Evolutionary conservation across 805 yeast species (phyloP), one percentile per base, ranked within the genome.

Genomic region (Yarrowia osloensis): DNA sequence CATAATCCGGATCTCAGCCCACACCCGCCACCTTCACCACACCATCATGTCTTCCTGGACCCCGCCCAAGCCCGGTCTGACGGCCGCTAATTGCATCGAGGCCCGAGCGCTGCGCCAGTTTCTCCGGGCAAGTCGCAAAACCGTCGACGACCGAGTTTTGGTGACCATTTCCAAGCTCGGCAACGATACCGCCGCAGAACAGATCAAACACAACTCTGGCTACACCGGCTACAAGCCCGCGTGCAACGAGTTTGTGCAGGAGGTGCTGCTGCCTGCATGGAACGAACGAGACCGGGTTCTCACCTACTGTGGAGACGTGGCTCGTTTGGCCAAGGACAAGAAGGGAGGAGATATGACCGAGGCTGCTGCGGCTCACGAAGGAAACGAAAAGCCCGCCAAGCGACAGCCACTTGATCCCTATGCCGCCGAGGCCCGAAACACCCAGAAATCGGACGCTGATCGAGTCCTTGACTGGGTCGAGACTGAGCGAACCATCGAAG

Each of bases 191-290:
- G 66, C 54, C 12, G 66, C 54, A 3, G 44, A 61, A 24, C 52
- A 46, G 19, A 61, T 61, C 52, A 42, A 46, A 44, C 44, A 61
- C 24, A 61, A 46, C 33, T 15, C 39, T 0, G 66, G 66, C 8
- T 44, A 31, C 54, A 46, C 54, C 1, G 66, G 54, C 13, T 46
- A 61, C 54, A 17, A 46, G 33, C 52, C 52, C 4, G 66, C 67
- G 4, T 65, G 67, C 21, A 31, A 52, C 29, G 67, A 52, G 66
- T 65, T 52, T 54, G 47, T 65, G 6, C 47, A 37, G 17, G 19
- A 62, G 24, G 66, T 65, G 37, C 66, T 65, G 29, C 8, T 29
- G n/a, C 67, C 67, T 2, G 66, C 47, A 5, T 65, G 67, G 67
- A 52, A 22, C 66, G 47, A 37, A 5, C 67, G 67, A 5, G 66